Conservation (phyloP, 306 rosid species). For the Clitoria ternatea region DNA sequence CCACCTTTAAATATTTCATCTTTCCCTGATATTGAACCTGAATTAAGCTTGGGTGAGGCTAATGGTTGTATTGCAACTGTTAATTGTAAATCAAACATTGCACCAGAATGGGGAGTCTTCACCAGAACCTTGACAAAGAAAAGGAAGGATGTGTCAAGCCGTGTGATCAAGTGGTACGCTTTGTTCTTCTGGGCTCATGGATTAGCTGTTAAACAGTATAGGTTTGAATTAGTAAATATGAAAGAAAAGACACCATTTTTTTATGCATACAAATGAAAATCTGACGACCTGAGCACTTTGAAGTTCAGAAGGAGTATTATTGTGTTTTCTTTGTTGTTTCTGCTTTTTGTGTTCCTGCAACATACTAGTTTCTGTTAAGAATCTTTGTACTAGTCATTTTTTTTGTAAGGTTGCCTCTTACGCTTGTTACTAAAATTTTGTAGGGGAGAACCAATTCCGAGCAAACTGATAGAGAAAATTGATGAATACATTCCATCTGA, state of each 20-base stretch:
- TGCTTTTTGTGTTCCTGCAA: slow-evolving; percentile 9
- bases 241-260: not conserved
- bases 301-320: slow-evolving; percentile 6
- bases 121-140: slow-evolving; percentile 53
- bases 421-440: slow-evolving; percentile 30
- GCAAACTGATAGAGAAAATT: slow-evolving; percentile 63
- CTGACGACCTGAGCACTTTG: not conserved
- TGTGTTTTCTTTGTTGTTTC: slow-evolving; percentile 14
- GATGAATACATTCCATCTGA: slow-evolving; percentile 76
- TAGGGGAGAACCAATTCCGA: slow-evolving; percentile 88
- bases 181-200: slow-evolving; percentile 6
- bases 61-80: slow-evolving; percentile 29
- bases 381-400: slow-evolving; percentile 4
- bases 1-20: slow-evolving; percentile 50
- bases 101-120: slow-evolving; percentile 67
- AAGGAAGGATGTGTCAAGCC: slow-evolving; percentile 59
- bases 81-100: slow-evolving; percentile 44
- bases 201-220: not conserved
- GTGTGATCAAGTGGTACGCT: slow-evolving; percentile 73
- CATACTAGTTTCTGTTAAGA: slow-evolving; percentile 12
- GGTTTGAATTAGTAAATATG: not conserved
- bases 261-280: slow-evolving; percentile 6
- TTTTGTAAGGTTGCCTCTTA: slow-evolving; percentile 22
- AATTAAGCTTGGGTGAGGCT: slow-evolving; percentile 25
- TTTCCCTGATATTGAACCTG: slow-evolving; percentile 35